Evolutionary conservation across 176 grass and related monocot genomes (phyloP), one percentile per base, ranked within the genome.

Genomic region (Chloris gayana): DNA sequence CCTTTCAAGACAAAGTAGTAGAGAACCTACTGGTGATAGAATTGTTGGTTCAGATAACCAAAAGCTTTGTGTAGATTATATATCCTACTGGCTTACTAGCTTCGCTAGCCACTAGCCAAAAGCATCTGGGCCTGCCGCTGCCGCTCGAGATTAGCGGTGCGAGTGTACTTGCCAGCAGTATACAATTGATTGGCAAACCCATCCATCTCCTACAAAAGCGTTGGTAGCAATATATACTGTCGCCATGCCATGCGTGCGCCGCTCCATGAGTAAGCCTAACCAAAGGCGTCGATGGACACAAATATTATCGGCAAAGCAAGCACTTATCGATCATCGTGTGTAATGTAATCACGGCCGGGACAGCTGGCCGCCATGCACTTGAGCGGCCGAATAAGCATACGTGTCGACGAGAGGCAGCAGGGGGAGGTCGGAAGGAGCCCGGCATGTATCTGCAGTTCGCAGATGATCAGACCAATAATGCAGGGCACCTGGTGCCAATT

Each of bases 261-360:
- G 37, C 74, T 30, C 37, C 56, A 42, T 17, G n/a, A 15, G 6
- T 45, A 14, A 39, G 26, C 51, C 67, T 64, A 63, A 34, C 62
- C 27, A 8, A 58, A 53, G 51, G 64, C 18, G 6, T 65, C 3
- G 29, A 18, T 14, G 49, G 26, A 6, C 6, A 17, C 73, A 38
- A 61, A 59, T 33, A 73, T 79, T 88, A 33, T 39, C 18, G 50
- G 35, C 80, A 69, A 88, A 84, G 75, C 74, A 26, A 84, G 31
- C 27, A 47, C 76, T 76, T 51, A 87, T 4, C 29, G 29, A 37
- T 9, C 41, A 68, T 30, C 70, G 56, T 76, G 49, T 35, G 73
- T 17, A 37, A 25, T 39, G 26, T 6, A 49, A 7, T 29, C 72
- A 18, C 72, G 13, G n/a, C n/a, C n/a, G n/a, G 24, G 25, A 38